A percentile compares a stretch with the other conserved stretches of the same genome.
These are phyloP conservation scores for Malassezia obtusa DNA, from an alignment of 1,284 basidiomycete species.

Conservation along the genomic window DNA sequence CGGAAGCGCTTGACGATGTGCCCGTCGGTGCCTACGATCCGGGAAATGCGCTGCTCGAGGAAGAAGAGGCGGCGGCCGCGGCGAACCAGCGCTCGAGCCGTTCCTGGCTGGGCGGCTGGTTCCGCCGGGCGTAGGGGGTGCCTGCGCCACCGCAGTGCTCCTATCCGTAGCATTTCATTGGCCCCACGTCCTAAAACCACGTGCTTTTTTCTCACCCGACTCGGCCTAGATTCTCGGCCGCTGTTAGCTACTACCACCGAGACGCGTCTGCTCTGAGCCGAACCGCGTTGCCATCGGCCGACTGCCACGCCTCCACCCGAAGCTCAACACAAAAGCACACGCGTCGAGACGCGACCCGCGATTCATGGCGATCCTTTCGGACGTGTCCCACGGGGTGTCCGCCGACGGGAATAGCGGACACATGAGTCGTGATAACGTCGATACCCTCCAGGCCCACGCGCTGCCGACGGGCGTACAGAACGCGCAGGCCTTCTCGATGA, in stretches of 20 bases:
- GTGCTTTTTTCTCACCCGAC: background rate
- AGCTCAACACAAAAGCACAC: background rate
- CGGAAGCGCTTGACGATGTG: background rate
- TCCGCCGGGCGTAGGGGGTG: constrained; percentile 10
- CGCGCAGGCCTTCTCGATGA: constrained; percentile 13
- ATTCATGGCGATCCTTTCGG: constrained; percentile 3
- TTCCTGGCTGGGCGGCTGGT: constrained; percentile 41
- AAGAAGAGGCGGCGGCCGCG: constrained; percentile 22
- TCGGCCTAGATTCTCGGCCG: constrained; percentile 10
- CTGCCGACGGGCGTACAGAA: constrained; percentile 8
- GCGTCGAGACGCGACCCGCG: background rate
- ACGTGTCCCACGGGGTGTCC: constrained; percentile 2
- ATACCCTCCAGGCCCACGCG: constrained; percentile 14
- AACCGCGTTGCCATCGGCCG: constrained; percentile 15
- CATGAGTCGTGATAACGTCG: constrained; percentile 2
- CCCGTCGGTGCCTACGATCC: constrained; percentile 27
- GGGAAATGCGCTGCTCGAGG: constrained; percentile 29
- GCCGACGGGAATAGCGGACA: background rate
- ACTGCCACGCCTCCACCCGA: constrained; percentile 15
- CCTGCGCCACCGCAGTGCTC: too few species aligned
- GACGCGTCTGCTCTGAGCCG: constrained; percentile 7
- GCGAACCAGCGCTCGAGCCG: background rate
- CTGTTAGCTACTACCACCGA: constrained; percentile 15
- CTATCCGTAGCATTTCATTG: too few species aligned
- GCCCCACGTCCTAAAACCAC: too few species aligned